phyloP scores from a whole-genome alignment of 768 basidiomycete genomes.

The Suillus cothurnatus region DNA sequence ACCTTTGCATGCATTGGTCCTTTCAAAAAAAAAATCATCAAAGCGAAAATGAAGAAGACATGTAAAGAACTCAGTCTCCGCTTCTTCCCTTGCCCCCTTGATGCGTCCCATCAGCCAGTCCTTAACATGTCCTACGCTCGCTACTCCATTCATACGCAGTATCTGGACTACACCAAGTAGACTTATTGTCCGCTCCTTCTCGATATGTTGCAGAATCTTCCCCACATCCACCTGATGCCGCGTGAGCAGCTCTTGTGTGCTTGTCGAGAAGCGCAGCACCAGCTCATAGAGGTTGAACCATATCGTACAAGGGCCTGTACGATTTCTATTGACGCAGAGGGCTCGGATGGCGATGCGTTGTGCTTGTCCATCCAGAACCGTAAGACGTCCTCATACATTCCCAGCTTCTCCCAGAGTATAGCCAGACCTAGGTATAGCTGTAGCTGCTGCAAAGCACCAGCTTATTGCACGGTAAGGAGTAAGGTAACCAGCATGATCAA shows the following conservation, averaged over 20 bases:
- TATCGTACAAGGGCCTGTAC: slow-evolving; percentile 75
- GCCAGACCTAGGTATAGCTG: slow-evolving; percentile 83
- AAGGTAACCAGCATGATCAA: slow-evolving; percentile 91
- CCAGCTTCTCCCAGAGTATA: slow-evolving; percentile 88
- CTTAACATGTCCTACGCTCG: slow-evolving; percentile 90
- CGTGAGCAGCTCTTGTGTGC: slow-evolving; percentile 69
- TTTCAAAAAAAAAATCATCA: slow-evolving; percentile 47
- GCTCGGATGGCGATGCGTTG: slow-evolving; percentile 38
- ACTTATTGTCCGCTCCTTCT: slow-evolving; percentile 80
- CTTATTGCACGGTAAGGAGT: slow-evolving; percentile 73
- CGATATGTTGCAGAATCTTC: slow-evolving; percentile 73
- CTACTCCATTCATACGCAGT: slow-evolving; percentile 83
- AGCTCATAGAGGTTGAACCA: slow-evolving; percentile 80
- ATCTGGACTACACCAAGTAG: slow-evolving; percentile 91
- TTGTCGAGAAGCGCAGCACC: slow-evolving; percentile 87
- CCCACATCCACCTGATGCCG: slow-evolving; percentile 73
- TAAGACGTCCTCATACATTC: slow-evolving; percentile 94
- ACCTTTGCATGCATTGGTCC: slow-evolving; percentile 78
- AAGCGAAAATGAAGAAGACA: not conserved
- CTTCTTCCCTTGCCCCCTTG: slow-evolving; percentile 69
- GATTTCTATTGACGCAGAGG: slow-evolving; percentile 46
- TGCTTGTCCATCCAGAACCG: slow-evolving; percentile 90
- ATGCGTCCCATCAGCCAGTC: slow-evolving; percentile 87
- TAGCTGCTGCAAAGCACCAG: slow-evolving; percentile 91
- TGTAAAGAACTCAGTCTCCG: slow-evolving; percentile 60